Evolutionary conservation across 176 grass and related monocot genomes (phyloP), one percentile per base, ranked within the genome.

Genomic region (Melocanna baccifera): DNA sequence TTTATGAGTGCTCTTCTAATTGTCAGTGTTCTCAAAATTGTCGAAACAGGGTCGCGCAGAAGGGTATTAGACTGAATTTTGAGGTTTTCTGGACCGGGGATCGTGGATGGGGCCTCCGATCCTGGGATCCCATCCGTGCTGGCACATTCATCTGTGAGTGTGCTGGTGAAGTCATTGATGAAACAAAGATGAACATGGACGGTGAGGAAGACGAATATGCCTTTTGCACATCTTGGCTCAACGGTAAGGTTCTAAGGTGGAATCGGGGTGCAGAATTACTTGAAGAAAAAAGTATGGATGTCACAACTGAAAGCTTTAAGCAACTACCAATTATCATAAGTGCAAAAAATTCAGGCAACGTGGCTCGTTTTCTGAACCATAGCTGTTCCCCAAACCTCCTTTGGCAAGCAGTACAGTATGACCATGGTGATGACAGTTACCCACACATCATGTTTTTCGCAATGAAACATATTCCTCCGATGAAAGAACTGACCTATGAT

Each of bases 391-490:
- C 92, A 14, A 94, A 94, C 70, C 70, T 94, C 41, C 82, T 94
- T 48, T 94, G 92, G 89, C 92, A 94, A 37, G 48, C 92, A 3
- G 86, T 94, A 36, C 86, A 87, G 26, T 85, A 89, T 72, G 86
- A 94, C 62, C 88, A 93, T 76, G 61, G 62, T 0, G 86, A 93
- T 77, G 79, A 86, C 7, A 76, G 25, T 28, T 81, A 88, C 70
- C 91, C 91, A 5, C 92, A 94, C 69, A 87, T 94, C 76, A 87
- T 84, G 89, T 91, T 94, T 32, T 94, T 94, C 81, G 86, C 92
- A 22, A 76, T 91, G 62, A 87, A 91, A 48, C 92, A 94, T 66
- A 89, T 94, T 57, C 83, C 92, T 81, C 92, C 92, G 26, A 89
- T 94, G 92, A 91, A 86, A 23, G 89, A 94, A 65, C 51, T 94